Evolutionary conservation across 1,284 basidiomycete species (phyloP), one percentile per base, ranked within the genome.

Genomic region (Cryptococcus sp.): DNA sequence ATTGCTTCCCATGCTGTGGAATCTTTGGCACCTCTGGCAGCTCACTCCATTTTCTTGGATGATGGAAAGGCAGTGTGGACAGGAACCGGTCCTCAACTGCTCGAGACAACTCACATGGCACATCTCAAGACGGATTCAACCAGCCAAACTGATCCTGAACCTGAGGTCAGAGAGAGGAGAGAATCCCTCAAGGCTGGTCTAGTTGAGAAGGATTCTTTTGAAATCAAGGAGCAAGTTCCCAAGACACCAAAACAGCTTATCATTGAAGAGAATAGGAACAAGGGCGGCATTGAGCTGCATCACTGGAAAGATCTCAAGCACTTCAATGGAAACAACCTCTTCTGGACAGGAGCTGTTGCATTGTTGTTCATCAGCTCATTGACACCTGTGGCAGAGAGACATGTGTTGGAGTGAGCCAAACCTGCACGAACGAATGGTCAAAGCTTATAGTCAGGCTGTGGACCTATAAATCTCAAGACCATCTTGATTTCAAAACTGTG

Each of bases 181-280:
- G 9, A 31, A 14, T 11, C 18, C 11, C 19, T 6, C 14, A 26
- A 25, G 25, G 21, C 22, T 32, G 31, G 10, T 22, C 11, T 2
- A 14, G 24, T 4, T 9, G 24, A 22, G 19, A 39, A 22, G 16
- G 37, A 38, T n/a, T 26, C 19, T n/a, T 65, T 61, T 34, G 56
- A 58, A 19, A 42, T 66, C 39, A 52, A 51, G 26, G 53, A 57
- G 25, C 48, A 49, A 1, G 42, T 51, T 2, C 43, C 55, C 6
- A 79, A 80, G 53, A 68, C 80, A 0, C 84, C 86, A 0, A 77
- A 85, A 42, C 92, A 91, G 71, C 77, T 94, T 19, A 75, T 94
- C 19, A 85, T 92, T 62, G 91, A 94, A 59, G 91, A 94, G 69
- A 80, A 81, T 47, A 79, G 87, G 11, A 87, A 84, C 0, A 82